These are phyloP conservation scores for Catharanthus roseus DNA, from an alignment of 257 asterid species.

Conservation along the genomic window DNA sequence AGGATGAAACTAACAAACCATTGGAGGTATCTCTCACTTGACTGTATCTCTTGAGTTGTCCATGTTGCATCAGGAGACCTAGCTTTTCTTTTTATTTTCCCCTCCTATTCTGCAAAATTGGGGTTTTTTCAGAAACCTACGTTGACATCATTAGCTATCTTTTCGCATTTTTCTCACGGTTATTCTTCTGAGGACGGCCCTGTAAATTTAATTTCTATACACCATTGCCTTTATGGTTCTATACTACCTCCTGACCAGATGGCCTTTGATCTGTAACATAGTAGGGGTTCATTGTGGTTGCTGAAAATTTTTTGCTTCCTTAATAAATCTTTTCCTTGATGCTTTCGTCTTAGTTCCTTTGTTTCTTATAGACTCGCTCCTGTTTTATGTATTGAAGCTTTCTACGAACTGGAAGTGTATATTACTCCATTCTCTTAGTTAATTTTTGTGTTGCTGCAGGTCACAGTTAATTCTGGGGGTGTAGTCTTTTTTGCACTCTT, in stretches of 20 bases:
- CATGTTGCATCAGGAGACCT: not conserved
- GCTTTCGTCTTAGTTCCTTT: not conserved
- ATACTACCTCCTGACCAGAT: not conserved
- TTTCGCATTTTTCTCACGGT: not conserved
- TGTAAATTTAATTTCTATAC: not conserved
- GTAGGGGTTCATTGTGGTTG: not conserved
- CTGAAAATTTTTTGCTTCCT: not conserved
- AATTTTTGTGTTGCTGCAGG: conserved; percentile 41
- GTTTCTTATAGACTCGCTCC: not conserved
- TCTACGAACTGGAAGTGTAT: not conserved
- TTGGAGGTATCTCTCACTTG: conserved; percentile 55
- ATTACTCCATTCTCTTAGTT: conserved; percentile 19
- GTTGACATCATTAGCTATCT: too few species aligned
- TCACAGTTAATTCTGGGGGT: conserved; percentile 98
- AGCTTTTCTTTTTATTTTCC: not conserved
- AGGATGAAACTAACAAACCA: conserved; percentile 87
- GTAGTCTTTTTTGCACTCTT: conserved; percentile 93
- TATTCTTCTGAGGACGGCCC: conserved; percentile 1
- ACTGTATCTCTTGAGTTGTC: not conserved
- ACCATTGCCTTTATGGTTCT: not conserved
- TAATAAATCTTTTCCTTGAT: not conserved
- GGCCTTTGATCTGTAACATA: not conserved
- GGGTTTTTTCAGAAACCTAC: not conserved
- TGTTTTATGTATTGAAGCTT: not conserved
- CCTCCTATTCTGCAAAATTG: not conserved